Conservation (phyloP, 805 yeast genomes). For the Ogataea haglerorum region DNA sequence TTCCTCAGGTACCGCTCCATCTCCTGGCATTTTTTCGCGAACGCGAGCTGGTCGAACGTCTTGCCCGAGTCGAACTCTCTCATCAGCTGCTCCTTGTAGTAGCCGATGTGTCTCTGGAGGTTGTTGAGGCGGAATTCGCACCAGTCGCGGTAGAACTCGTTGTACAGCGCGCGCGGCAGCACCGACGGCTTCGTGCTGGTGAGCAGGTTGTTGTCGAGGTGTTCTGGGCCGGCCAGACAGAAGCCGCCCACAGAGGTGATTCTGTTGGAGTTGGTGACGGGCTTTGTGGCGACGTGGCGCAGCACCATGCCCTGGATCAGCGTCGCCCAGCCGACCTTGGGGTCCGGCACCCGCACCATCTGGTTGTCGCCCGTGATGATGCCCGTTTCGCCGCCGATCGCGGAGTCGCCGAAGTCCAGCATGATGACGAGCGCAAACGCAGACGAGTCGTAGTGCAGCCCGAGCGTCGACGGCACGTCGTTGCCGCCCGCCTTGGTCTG, state of each 20-base stretch:
- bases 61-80: conserved; percentile 17
- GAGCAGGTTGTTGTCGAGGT: conserved; percentile 31
- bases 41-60: conserved; percentile 30
- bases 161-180: conserved; percentile 31
- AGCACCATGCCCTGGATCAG: conserved; percentile 46
- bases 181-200: conserved; percentile 34
- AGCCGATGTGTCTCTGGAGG: conserved; percentile 25
- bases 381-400: conserved; percentile 52
- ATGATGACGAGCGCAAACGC: conserved; percentile 48
- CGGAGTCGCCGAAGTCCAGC: conserved; percentile 43
- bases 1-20: conserved; percentile 30
- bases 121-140: conserved; percentile 30
- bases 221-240: conserved; percentile 26
- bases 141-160: conserved; percentile 35
- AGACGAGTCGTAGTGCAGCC: conserved; percentile 46
- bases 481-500: conserved; percentile 28
- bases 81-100: conserved; percentile 21
- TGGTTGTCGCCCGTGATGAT: conserved; percentile 40
- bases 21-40: conserved; percentile 27
- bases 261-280: conserved; percentile 35
- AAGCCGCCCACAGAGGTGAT: conserved; percentile 32
- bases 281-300: conserved; percentile 46
- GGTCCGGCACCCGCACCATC: conserved; percentile 35
- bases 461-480: conserved; percentile 43
- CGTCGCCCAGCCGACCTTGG: conserved; percentile 44